These are phyloP conservation scores for Coemansia javaensis DNA, from an alignment of 192 early-diverging fungal species.

Conservation along the genomic window DNA sequence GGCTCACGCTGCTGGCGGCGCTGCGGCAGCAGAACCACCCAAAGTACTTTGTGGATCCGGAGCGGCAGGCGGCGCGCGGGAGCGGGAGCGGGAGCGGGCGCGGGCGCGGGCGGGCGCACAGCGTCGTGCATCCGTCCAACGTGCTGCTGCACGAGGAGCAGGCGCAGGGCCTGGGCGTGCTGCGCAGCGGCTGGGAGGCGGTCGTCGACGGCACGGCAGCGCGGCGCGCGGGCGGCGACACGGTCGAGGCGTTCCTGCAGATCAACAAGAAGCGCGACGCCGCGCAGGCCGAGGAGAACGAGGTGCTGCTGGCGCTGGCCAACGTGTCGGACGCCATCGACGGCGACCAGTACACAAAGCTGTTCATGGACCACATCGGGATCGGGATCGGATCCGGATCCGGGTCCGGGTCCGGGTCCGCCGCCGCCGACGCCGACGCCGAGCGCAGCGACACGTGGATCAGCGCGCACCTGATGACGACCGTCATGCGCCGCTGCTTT, in stretches of 20 bases:
- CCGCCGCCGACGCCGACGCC: conserved; percentile 1
- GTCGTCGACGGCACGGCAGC: conserved; percentile 33
- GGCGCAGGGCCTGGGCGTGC: conserved; percentile 46
- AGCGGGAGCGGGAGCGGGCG: too few species aligned
- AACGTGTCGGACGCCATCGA: conserved; percentile 39
- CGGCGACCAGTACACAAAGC: conserved; percentile 44
- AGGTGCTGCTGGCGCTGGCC: conserved; percentile 40
- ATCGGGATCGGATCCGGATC: too few species aligned
- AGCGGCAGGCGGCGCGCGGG: conserved; percentile 20
- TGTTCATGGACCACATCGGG: conserved; percentile 51
- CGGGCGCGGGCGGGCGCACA: too few species aligned
- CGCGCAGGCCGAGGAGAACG: conserved; percentile 44
- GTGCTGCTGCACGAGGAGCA: conserved; percentile 49
- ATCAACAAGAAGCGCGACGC: conserved; percentile 30
- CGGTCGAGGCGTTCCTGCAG: conserved; percentile 11
- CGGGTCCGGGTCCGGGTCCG: too few species aligned
- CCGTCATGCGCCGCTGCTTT: conserved; percentile 53
- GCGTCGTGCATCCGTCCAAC: conserved; percentile 43
- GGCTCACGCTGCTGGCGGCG: conserved; percentile 38
- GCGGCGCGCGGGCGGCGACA: background rate
- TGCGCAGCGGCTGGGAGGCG: conserved; percentile 50
- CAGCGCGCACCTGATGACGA: conserved; percentile 48
- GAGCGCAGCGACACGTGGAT: conserved; percentile 32
- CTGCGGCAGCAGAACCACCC: conserved; percentile 47
- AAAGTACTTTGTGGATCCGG: conserved; percentile 49